Base-by-base conservation (phyloP, 805 yeast genomes). In the Metschnikowia picachoensis region DNA sequence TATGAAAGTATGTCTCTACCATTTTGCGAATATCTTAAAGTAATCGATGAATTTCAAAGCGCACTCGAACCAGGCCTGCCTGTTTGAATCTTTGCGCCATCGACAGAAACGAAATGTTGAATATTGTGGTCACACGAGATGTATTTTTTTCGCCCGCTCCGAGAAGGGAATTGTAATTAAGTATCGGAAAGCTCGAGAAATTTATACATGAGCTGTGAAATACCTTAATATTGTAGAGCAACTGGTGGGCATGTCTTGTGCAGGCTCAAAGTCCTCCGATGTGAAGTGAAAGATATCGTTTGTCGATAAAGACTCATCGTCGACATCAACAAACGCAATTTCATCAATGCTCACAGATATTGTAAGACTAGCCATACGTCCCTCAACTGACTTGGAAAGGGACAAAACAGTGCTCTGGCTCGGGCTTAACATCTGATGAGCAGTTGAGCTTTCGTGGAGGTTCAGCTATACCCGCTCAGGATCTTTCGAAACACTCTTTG, bases 51-150 rank as follows among this genome's bases (percentile, higher is more conserved):
- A 59, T 54, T 37, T 56, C 60, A 12, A 35, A 34, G 8, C 62
- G 62, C 15, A 52, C 37, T 39, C 51, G 49, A 11, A 55, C 34
- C n/a, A 33, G 39, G 17, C 36, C 45, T 13, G 48, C 41, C 10
- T 47, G 43, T 6, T 38, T 39, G 4, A 48, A 17, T n/a, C 57
- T 51, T 5, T 31, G 34, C 8, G 37, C 36, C 33, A 52, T 42
- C 2, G 42, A 35, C 17, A 44, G 27, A 14, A 61, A 57, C 16
- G 57, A 51, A 1, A 59, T 41, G 42, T 56, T 54, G 48, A 59
- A 59, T 10, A 59, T 58, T 8, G 62, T 56, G 2, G 61, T 60
- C n/a, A 59, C 62, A n/a, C 61, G 40, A 36, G 58, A 59, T n/a
- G 63, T 62, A 25, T 51, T 52, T 31, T 46, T 47, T 28, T 45